phyloP scores from a whole-genome alignment of 139 green algal species.

The Gonium pectorale region DNA sequence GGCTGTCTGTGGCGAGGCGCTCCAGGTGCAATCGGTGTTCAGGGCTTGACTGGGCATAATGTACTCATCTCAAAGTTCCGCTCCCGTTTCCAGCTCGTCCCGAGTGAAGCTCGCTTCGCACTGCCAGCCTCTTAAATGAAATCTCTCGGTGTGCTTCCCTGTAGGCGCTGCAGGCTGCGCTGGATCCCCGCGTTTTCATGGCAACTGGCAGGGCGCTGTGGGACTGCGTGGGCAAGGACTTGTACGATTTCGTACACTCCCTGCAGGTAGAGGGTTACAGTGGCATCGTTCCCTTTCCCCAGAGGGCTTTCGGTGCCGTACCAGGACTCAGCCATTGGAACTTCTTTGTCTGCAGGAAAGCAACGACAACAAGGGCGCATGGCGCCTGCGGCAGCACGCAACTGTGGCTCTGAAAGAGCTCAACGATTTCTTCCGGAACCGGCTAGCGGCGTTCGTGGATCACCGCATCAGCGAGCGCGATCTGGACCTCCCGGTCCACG shows the following conservation, averaged over 20 bases:
- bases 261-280: slow-evolving; percentile 57
- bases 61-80: no score
- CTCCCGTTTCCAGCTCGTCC: no score
- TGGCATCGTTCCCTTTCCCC: not conserved
- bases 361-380: slow-evolving; percentile 53
- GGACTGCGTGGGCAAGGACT: slow-evolving; percentile 66
- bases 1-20: slow-evolving; percentile 44
- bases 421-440: slow-evolving; percentile 55
- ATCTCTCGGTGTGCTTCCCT: no score
- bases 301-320: not conserved
- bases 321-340: no score
- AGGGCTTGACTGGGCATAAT: no score
- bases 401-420: slow-evolving; percentile 49
- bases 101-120: no score
- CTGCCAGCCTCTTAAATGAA: no score
- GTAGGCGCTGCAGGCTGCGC: slow-evolving; percentile 43
- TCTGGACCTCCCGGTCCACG: slow-evolving; percentile 62
- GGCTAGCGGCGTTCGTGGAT: slow-evolving; percentile 51
- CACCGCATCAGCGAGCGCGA: slow-evolving; percentile 57
- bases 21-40: no score
- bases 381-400: slow-evolving; percentile 64
- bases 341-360: slow-evolving; percentile 56
- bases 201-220: slow-evolving; percentile 65
- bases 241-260: slow-evolving; percentile 68
- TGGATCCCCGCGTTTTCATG: slow-evolving; percentile 71